A percentile compares a stretch with the other conserved stretches of the same genome.
Conservation (phyloP, 1,284 basidiomycete species). For the Ceratobasidium sp. region DNA sequence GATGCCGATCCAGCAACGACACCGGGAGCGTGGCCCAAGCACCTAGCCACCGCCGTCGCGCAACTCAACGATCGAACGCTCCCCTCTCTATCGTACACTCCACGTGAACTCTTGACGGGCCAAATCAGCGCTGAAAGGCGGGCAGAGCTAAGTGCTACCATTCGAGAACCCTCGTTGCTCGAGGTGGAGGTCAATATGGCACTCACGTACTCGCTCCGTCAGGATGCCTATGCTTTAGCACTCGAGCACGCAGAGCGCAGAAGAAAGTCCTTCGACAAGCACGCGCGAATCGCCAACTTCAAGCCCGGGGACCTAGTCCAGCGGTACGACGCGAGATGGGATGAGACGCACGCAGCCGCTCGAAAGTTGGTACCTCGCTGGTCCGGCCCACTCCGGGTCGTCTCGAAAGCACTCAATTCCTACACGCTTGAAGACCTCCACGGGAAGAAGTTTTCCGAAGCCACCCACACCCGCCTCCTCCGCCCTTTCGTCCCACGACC, state of each 20-base stretch:
- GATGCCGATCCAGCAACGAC: slow-evolving; percentile 2
- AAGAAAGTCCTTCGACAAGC: slow-evolving; percentile 35
- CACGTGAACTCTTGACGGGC: slow-evolving; percentile 41
- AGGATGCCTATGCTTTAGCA: slow-evolving; percentile 13
- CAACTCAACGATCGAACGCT: slow-evolving; percentile 41
- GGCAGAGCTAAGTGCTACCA: not conserved
- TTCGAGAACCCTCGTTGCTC: not conserved
- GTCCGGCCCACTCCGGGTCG: slow-evolving; percentile 34
- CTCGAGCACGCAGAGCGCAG: slow-evolving; percentile 21
- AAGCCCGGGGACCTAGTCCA: slow-evolving; percentile 39
- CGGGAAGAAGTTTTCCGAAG: not conserved
- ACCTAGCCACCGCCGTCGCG: slow-evolving; percentile 36
- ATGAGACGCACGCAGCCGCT: slow-evolving; percentile 30
- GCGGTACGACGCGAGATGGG: slow-evolving; percentile 34
- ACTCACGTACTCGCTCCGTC: slow-evolving; percentile 27
- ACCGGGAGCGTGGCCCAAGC: slow-evolving; percentile 38
- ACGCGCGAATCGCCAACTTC: not conserved
- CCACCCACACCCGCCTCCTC: slow-evolving; percentile 11
- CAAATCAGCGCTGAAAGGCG: not conserved
- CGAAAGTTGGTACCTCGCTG: slow-evolving; percentile 36
- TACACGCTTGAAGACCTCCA: slow-evolving; percentile 29
- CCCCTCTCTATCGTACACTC: slow-evolving; percentile 36
- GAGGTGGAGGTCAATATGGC: slow-evolving; percentile 38
- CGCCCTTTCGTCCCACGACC: not conserved
- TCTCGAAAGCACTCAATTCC: not conserved